phyloP scores from a whole-genome alignment of 208 protist genomes.

The Trypanosoma avium region DNA sequence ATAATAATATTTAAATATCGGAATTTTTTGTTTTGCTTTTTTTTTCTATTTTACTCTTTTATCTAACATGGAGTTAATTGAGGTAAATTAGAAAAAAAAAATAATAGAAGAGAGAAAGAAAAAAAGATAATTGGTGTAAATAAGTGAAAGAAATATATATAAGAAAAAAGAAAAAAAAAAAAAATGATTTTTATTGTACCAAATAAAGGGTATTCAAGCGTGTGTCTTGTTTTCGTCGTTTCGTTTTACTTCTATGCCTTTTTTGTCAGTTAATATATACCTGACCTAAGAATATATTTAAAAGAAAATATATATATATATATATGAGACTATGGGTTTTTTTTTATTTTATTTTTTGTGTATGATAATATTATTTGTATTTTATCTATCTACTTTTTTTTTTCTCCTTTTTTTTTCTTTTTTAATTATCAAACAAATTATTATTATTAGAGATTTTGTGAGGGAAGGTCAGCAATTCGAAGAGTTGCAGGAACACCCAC shows the following conservation, averaged over 20 bases:
- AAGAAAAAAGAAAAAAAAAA: background rate
- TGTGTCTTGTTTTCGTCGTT: no score
- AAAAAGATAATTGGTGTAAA: background rate
- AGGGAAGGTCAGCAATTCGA: no score
- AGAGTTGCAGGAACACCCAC: no score
- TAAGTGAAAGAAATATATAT: no score
- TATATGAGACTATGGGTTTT: no score
- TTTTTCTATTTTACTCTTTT: background rate
- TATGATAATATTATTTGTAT: background rate
- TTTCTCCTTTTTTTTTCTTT: constrained; percentile 8
- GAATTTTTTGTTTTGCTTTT: background rate
- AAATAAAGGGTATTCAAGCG: no score
- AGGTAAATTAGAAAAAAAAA: background rate
- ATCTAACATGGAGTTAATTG: background rate
- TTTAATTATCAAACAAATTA: constrained; percentile 9
- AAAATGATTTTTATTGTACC: background rate
- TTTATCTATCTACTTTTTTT: background rate
- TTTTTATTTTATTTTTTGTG: constrained; percentile 22
- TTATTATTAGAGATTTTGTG: constrained; percentile 24
- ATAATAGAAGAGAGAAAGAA: background rate
- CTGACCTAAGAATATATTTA: no score
- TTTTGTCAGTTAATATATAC: no score
- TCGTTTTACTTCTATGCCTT: no score
- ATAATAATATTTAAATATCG: background rate
- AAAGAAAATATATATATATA: no score